Conservation (phyloP, 2,329 filamentous ascomycete genomes). For the Bipolaris cookei region DNA sequence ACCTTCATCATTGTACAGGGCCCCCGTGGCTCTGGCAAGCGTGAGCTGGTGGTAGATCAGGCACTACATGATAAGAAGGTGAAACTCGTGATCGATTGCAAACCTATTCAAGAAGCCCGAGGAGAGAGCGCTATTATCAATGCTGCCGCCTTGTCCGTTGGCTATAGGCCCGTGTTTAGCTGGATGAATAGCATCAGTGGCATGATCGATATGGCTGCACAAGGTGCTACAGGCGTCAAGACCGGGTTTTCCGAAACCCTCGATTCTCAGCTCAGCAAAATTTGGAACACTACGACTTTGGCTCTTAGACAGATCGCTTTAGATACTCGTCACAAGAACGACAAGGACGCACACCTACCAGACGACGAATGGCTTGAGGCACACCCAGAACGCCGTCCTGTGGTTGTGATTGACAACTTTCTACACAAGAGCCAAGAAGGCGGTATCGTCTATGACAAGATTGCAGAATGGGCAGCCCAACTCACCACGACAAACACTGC, state of each 20-base stretch:
- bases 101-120: conserved; percentile 86
- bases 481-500: conserved; percentile 87
- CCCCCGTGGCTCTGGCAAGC: conserved; percentile 88
- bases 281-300: conserved; percentile 79
- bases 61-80: conserved; percentile 77
- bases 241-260: conserved; percentile 92
- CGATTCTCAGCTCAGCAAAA: conserved; percentile 87
- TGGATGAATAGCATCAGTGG: conserved; percentile 97
- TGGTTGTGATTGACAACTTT: conserved; percentile 92
- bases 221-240: conserved; percentile 92
- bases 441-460: conserved; percentile 58
- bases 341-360: conserved; percentile 73
- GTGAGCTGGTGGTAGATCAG: conserved; percentile 84
- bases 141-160: conserved; percentile 79
- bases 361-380: conserved; percentile 90
- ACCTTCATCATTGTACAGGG: conserved; percentile 96
- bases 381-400: conserved; percentile 80
- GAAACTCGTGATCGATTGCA: conserved; percentile 88
- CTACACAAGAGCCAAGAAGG: conserved; percentile 71
- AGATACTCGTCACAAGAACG: conserved; percentile 70
- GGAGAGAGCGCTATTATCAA: conserved; percentile 87
- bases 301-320: conserved; percentile 81
- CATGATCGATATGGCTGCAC: conserved; percentile 88
- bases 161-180: conserved; percentile 91
- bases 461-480: conserved; percentile 83